Evolutionary conservation across 352 stramenopile genomes (phyloP).

Genomic region (Phytopythium mirpurense): DNA sequence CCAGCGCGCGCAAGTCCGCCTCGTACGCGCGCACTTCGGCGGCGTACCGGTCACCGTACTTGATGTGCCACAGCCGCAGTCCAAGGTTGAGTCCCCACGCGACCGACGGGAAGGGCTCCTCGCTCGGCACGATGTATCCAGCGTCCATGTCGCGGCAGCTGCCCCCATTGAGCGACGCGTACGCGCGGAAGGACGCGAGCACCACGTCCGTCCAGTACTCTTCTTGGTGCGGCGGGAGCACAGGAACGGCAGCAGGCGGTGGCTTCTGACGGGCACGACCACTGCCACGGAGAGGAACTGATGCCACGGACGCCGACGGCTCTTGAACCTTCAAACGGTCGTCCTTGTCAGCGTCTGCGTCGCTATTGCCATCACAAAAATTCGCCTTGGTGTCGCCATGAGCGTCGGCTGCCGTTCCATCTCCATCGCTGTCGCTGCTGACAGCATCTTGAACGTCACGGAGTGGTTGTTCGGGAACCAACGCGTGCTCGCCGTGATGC

Average conservation of each 20-base stretch:
- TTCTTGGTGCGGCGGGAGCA: conserved; percentile 46
- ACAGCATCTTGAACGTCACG: conserved; percentile 9
- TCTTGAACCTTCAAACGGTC: too few relatives aligned
- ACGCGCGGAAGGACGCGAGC: conserved; percentile 51
- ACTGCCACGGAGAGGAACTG: not conserved
- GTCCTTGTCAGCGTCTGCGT: too few relatives aligned
- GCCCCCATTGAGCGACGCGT: conserved; percentile 33
- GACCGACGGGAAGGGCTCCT: conserved; percentile 44
- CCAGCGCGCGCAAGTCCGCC: conserved; percentile 28
- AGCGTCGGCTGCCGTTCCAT: too few relatives aligned
- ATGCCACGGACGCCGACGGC: not conserved
- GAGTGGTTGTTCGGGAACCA: not conserved
- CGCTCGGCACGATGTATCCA: conserved; percentile 52
- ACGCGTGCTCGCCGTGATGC: not conserved
- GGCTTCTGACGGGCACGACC: not conserved
- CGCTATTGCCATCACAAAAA: too few relatives aligned
- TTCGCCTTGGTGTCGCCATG: too few relatives aligned
- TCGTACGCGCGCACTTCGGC: conserved; percentile 59
- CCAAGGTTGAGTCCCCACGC: conserved; percentile 73
- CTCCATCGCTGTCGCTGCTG: conserved; percentile 10
- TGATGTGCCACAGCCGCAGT: conserved; percentile 58
- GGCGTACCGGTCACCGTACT: conserved; percentile 57
- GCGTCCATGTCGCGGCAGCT: conserved; percentile 53
- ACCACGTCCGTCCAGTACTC: conserved; percentile 75
- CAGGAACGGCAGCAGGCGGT: not conserved